These are phyloP conservation scores for Fonsecaea monophora DNA, from an alignment of 2,329 filamentous ascomycete species.

Conservation along the genomic window DNA sequence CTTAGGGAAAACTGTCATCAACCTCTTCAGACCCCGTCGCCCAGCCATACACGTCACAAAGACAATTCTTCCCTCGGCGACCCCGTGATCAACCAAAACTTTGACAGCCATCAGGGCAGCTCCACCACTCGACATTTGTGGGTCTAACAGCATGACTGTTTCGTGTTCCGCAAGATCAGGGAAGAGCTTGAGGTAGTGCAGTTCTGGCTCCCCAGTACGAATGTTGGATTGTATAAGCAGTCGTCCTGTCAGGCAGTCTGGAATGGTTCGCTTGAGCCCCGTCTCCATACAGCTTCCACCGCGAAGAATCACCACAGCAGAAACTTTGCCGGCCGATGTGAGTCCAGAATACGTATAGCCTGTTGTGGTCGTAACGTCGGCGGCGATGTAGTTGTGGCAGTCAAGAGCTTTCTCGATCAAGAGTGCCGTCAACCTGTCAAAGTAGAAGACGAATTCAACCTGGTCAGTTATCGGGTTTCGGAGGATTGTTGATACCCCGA, in stretches of 20 bases:
- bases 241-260: conserved; percentile 87
- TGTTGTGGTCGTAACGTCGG: conserved; percentile 72
- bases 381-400: conserved; percentile 72
- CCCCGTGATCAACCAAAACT: conserved; percentile 93
- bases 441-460: conserved; percentile 97
- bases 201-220: conserved; percentile 84
- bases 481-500: conserved; percentile 88
- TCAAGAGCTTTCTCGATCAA: conserved; percentile 82
- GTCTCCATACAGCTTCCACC: conserved; percentile 89
- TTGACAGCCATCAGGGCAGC: conserved; percentile 90
- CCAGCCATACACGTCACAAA: conserved; percentile 93
- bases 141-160: conserved; percentile 84
- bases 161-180: conserved; percentile 75
- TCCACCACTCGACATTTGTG: conserved; percentile 93
- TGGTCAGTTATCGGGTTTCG: conserved; percentile 77
- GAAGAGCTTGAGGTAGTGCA: conserved; percentile 86
- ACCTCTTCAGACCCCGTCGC: conserved; percentile 78
- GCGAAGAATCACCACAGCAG: conserved; percentile 85
- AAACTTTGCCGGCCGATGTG: conserved; percentile 72
- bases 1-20: conserved; percentile 87
- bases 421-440: conserved; percentile 84
- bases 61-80: conserved; percentile 81
- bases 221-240: conserved; percentile 89
- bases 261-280: conserved; percentile 86
- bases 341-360: conserved; percentile 75